These are phyloP conservation scores for Elaeagnus macrophylla DNA, from an alignment of 306 rosid genomes.

Conservation along the genomic window DNA sequence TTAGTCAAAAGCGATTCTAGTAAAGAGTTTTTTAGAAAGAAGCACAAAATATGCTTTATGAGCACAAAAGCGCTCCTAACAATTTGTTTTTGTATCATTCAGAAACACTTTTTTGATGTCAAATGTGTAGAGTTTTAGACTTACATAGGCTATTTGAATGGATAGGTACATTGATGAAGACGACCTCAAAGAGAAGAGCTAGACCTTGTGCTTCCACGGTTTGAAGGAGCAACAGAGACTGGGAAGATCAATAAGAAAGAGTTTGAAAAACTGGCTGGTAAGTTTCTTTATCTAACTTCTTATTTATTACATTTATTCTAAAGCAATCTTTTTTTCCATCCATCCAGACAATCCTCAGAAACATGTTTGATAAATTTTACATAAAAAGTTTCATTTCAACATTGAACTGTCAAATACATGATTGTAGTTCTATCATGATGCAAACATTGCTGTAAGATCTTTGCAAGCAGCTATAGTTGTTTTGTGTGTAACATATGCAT, in stretches of 20 bases:
- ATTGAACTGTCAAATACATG: too few species aligned
- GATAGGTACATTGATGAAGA: conserved; percentile 68
- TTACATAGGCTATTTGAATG: background rate
- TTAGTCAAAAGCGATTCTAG: too few species aligned
- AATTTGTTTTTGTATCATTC: too few species aligned
- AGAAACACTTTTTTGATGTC: too few species aligned
- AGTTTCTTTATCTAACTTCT: background rate
- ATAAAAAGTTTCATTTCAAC: background rate
- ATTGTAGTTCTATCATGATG: too few species aligned
- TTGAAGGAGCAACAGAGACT: conserved; percentile 64
- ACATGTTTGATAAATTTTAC: background rate
- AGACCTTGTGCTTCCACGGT: conserved; percentile 49
- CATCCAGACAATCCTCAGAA: background rate
- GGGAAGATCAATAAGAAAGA: conserved; percentile 63
- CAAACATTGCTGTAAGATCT: too few species aligned
- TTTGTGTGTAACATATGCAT: background rate
- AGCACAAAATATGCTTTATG: too few species aligned
- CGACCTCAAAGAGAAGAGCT: conserved; percentile 66
- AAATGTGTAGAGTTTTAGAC: too few species aligned
- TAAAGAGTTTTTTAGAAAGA: too few species aligned
- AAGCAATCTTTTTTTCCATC: background rate
- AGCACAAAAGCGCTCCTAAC: too few species aligned
- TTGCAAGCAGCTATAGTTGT: too few species aligned
- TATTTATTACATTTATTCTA: background rate
- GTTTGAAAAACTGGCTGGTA: conserved; percentile 80